Conservation (phyloP, 2,329 filamentous ascomycete species). For the Annulohypoxylon truncatum region DNA sequence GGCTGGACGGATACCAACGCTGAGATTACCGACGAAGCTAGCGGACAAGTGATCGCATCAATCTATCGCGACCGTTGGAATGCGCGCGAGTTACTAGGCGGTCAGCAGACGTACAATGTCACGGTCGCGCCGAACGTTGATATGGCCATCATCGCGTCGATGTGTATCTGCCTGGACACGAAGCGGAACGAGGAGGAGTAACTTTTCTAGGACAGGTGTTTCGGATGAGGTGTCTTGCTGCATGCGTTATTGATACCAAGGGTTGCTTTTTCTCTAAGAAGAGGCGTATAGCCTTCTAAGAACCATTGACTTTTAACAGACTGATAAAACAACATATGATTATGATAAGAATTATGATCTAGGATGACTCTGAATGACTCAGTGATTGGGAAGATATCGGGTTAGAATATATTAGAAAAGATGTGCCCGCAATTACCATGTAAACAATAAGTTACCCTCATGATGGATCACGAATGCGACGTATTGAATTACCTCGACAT, state of each 20-base stretch:
- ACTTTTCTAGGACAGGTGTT: too few species aligned
- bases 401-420: too few species aligned
- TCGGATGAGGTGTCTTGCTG: background rate
- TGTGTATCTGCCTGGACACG: constrained; percentile 77
- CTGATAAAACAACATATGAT: too few species aligned
- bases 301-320: too few species aligned
- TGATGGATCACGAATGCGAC: too few species aligned
- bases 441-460: too few species aligned
- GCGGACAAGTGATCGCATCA: constrained; percentile 63
- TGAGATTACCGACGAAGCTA: constrained; percentile 66
- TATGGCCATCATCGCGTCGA: constrained; percentile 71
- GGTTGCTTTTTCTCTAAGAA: background rate
- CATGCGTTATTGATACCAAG: background rate
- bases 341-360: too few species aligned
- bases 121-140: constrained; percentile 74
- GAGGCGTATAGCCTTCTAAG: background rate
- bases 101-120: constrained; percentile 74
- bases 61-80: constrained; percentile 71
- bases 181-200: constrained; percentile 66
- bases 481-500: too few species aligned
- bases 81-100: constrained; percentile 66
- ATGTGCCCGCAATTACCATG: too few species aligned
- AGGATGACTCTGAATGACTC: too few species aligned
- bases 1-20: constrained; percentile 69
- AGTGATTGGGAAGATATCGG: background rate